phyloP scores from a whole-genome alignment of 306 rosid species.

The Phaseolus lunatus region DNA sequence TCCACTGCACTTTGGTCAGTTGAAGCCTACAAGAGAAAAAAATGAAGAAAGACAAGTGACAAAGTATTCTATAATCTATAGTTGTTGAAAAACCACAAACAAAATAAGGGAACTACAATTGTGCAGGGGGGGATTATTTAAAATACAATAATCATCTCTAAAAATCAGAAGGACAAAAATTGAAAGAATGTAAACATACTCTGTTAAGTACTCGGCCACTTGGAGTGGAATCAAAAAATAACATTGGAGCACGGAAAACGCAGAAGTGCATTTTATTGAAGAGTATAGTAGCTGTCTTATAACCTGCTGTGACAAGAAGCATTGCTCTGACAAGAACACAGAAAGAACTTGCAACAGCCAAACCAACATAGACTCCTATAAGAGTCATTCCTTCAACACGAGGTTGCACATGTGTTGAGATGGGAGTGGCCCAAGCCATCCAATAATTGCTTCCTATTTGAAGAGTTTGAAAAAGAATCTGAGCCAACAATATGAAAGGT shows the following conservation, averaged over 20 bases:
- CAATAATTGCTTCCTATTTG: slow-evolving; percentile 95
- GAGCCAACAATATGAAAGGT: slow-evolving; percentile 74
- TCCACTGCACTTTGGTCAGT: slow-evolving; percentile 49
- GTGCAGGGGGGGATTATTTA: too few species aligned
- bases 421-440: slow-evolving; percentile 95
- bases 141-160: background rate
- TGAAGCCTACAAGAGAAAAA: slow-evolving; percentile 41
- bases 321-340: slow-evolving; percentile 58
- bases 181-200: slow-evolving; percentile 48
- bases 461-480: slow-evolving; percentile 69
- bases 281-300: slow-evolving; percentile 74
- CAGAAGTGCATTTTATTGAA: slow-evolving; percentile 78
- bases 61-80: background rate
- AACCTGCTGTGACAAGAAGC: slow-evolving; percentile 66
- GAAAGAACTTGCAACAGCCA: slow-evolving; percentile 78
- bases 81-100: too few species aligned
- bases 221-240: slow-evolving; percentile 89
- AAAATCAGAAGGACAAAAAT: background rate
- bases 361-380: slow-evolving; percentile 63
- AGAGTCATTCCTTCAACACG: slow-evolving; percentile 57
- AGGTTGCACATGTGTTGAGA: slow-evolving; percentile 62
- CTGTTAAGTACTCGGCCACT: slow-evolving; percentile 84
- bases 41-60: background rate
- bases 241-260: slow-evolving; percentile 90
- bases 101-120: too few species aligned